Conservation (phyloP, 2,329 filamentous ascomycete genomes). For the Trichoderma cornu-damae region DNA sequence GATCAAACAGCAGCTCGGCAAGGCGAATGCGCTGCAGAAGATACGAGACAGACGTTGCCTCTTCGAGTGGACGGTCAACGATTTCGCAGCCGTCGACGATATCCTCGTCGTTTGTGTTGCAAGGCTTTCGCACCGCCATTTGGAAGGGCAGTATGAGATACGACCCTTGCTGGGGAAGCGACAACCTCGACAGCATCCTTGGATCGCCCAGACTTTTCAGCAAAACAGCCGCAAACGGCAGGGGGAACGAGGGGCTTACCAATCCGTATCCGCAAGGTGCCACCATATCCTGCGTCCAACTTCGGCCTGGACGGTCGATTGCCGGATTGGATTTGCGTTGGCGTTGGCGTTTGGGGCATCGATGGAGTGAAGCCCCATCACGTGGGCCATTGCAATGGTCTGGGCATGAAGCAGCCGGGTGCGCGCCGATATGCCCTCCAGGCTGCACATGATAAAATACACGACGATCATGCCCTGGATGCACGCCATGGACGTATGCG, state of each 20-base stretch:
- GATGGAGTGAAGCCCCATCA: slow-evolving; percentile 36
- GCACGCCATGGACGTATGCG: slow-evolving; percentile 30
- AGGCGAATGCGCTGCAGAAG: slow-evolving; percentile 37
- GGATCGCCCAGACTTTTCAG: not conserved
- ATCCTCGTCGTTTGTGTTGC: slow-evolving; percentile 37
- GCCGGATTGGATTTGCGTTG: slow-evolving; percentile 19
- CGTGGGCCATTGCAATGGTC: slow-evolving; percentile 30
- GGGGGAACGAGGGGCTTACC: slow-evolving; percentile 26
- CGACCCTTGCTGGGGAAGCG: slow-evolving; percentile 32
- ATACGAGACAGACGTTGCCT: slow-evolving; percentile 35
- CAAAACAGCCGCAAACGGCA: not conserved
- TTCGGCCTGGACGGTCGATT: slow-evolving; percentile 29
- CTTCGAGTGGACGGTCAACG: slow-evolving; percentile 28
- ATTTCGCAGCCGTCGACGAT: slow-evolving; percentile 30
- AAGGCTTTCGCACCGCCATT: slow-evolving; percentile 36
- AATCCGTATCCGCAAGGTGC: slow-evolving; percentile 39
- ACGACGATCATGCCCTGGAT: slow-evolving; percentile 37
- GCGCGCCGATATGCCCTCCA: slow-evolving; percentile 34
- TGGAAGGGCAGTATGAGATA: slow-evolving; percentile 36
- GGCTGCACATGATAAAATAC: slow-evolving; percentile 36
- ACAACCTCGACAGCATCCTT: slow-evolving; percentile 37
- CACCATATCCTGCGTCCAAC: slow-evolving; percentile 41
- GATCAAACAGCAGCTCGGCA: slow-evolving; percentile 32
- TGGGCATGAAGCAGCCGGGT: slow-evolving; percentile 30
- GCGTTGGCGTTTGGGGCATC: slow-evolving; percentile 28